Conservation (phyloP, 176 grass and related monocot species). For the Lolium multiflorum region DNA sequence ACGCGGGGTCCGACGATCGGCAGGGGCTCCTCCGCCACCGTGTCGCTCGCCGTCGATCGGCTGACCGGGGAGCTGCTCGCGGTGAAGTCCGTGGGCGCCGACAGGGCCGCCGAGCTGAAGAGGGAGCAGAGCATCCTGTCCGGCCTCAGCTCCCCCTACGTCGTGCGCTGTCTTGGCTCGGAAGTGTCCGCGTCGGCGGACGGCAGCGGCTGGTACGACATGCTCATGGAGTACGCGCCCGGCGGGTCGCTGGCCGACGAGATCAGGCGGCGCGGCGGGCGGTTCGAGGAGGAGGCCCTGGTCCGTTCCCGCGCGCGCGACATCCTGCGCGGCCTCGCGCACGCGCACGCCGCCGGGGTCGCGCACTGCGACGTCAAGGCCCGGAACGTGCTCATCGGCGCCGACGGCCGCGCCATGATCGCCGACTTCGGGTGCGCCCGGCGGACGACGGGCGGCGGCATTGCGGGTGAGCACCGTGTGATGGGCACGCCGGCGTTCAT, state of each 20-base stretch:
- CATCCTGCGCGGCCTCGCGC: slow-evolving; percentile 51
- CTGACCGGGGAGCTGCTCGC: slow-evolving; percentile 34
- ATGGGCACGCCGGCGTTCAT: slow-evolving; percentile 51
- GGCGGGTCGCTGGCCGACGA: slow-evolving; percentile 62
- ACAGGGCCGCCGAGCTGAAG: slow-evolving; percentile 26
- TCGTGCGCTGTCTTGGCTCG: slow-evolving; percentile 40
- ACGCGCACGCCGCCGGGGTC: slow-evolving; percentile 45
- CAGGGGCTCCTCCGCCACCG: slow-evolving; percentile 52
- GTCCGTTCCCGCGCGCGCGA: slow-evolving; percentile 38
- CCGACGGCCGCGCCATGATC: too few relatives aligned
- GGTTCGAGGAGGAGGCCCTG: slow-evolving; percentile 35
- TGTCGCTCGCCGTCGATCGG: slow-evolving; percentile 37
- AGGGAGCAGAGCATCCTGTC: slow-evolving; percentile 45
- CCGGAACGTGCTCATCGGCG: too few relatives aligned
- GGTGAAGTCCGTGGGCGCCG: slow-evolving; percentile 47
- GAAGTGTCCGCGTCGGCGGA: background rate
- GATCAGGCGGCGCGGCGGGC: slow-evolving; percentile 43
- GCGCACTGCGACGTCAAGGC: slow-evolving; percentile 18
- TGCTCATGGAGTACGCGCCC: slow-evolving; percentile 61
- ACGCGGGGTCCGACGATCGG: slow-evolving; percentile 44
- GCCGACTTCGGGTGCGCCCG: slow-evolving; percentile 62
- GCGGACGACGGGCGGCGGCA: too few relatives aligned
- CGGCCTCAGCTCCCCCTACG: slow-evolving; percentile 9
- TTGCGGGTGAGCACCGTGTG: background rate
- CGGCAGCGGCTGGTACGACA: background rate